phyloP scores from a whole-genome alignment of 2,329 filamentous ascomycete genomes.

The Knufia fluminis region DNA sequence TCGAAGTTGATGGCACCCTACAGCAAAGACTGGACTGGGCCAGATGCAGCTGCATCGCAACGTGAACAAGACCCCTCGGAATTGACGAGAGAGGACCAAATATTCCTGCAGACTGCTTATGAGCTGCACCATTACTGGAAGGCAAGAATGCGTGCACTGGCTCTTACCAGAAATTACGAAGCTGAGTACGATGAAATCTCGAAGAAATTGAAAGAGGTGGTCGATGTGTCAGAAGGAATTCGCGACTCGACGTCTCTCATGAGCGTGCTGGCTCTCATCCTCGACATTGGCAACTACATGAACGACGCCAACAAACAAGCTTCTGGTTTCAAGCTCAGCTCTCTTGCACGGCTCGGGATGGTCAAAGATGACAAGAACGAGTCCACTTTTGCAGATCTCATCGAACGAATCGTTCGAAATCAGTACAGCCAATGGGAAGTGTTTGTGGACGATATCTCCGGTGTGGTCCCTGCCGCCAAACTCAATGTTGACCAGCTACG shows the following conservation, averaged over 20 bases:
- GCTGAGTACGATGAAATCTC: conserved; percentile 86
- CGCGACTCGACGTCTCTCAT: conserved; percentile 87
- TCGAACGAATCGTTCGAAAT: conserved; percentile 90
- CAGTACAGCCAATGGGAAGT: conserved; percentile 94
- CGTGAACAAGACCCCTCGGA: conserved; percentile 81
- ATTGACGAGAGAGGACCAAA: conserved; percentile 88
- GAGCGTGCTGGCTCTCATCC: conserved; percentile 89
- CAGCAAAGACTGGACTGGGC: conserved; percentile 90
- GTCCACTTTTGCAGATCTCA: conserved; percentile 86
- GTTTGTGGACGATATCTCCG: conserved; percentile 74
- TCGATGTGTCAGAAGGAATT: conserved; percentile 76
- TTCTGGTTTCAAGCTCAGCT: conserved; percentile 93
- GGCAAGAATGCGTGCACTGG: conserved; percentile 84
- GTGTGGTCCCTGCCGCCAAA: conserved; percentile 72
- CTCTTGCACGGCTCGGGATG: conserved; percentile 85
- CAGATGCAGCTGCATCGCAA: conserved; percentile 64
- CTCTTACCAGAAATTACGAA: conserved; percentile 75
- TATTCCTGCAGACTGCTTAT: conserved; percentile 85
- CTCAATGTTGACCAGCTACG: conserved; percentile 91
- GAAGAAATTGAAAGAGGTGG: conserved; percentile 74
- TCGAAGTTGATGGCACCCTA: conserved; percentile 90
- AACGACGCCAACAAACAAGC: conserved; percentile 99
- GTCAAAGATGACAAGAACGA: conserved; percentile 99
- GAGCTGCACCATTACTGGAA: conserved; percentile 99
- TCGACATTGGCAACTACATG: conserved; percentile 99